These are phyloP conservation scores for Symbiodinium pilosum DNA, from an alignment of 73 alveolate species.

Conservation along the genomic window DNA sequence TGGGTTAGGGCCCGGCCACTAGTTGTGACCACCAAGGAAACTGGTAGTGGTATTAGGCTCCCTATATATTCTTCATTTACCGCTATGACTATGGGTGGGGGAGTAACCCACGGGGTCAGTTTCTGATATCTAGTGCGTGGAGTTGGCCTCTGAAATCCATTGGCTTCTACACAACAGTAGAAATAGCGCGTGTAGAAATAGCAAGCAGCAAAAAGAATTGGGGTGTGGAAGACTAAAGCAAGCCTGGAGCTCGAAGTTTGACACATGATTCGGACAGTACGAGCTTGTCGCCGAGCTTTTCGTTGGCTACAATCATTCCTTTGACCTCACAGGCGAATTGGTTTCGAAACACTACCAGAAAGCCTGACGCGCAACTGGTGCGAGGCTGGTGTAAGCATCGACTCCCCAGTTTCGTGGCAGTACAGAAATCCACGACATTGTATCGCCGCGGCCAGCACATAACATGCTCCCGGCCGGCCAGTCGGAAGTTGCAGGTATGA, in stretches of 20 bases:
- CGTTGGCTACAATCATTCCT: not conserved
- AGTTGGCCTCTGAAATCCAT: too few species aligned
- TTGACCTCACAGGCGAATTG: not conserved
- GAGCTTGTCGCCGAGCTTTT: not conserved
- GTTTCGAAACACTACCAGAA: not conserved
- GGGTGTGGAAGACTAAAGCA: too few species aligned
- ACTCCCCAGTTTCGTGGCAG: not conserved
- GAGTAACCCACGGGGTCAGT: too few species aligned
- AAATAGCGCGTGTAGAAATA: too few species aligned
- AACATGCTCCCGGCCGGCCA: not conserved
- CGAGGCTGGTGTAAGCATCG: not conserved
- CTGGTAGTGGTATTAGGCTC: too few species aligned
- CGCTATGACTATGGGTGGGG: too few species aligned
- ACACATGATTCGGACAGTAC: not conserved
- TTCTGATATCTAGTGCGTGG: too few species aligned
- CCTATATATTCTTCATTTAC: too few species aligned
- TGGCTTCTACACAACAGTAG: too few species aligned
- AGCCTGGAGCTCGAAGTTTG: not conserved
- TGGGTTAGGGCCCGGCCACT: too few species aligned
- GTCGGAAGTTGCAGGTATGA: not conserved
- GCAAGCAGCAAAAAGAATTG: not conserved
- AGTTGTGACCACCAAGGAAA: too few species aligned
- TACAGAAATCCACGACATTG: not conserved
- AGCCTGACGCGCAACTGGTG: not conserved
- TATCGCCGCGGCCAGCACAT: not conserved